Conservation (phyloP, 768 basidiomycete species). For the Rhizopogon sp. region DNA sequence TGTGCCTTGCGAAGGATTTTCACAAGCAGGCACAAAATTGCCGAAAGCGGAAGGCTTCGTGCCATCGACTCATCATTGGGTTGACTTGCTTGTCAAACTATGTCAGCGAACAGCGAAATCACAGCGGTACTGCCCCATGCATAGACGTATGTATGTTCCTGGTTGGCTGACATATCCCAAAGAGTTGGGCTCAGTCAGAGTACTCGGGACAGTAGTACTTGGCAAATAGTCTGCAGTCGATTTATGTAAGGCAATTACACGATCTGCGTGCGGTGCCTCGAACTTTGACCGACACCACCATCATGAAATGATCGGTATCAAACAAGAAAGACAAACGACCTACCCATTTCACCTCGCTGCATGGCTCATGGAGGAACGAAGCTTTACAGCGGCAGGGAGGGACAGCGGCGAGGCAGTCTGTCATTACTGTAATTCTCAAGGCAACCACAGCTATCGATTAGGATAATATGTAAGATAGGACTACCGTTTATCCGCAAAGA, state of each 20-base stretch:
- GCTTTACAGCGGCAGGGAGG: neutral
- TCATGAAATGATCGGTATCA: no score
- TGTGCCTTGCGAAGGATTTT: neutral
- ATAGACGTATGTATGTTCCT: neutral
- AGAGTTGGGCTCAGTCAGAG: neutral
- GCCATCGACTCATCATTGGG: conserved; percentile 2
- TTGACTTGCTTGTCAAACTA: neutral
- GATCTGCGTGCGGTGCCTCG: no score
- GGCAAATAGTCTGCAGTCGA: neutral
- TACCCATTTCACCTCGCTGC: neutral
- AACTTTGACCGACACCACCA: no score
- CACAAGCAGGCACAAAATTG: no score
- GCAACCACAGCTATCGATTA: neutral
- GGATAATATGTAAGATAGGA: conserved; percentile 4
- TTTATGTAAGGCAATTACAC: neutral
- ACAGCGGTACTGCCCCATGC: neutral
- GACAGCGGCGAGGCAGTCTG: neutral
- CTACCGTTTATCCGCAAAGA: conserved; percentile 81
- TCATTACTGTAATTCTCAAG: neutral
- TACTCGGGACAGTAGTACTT: neutral
- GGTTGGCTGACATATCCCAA: neutral
- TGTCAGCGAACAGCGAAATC: neutral
- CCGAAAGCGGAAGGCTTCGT: neutral
- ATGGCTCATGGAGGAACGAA: neutral
- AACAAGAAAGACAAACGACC: no score